Percentiles rank a stretch among this genome's conserved stretches.
These are phyloP conservation scores for Apophysomyces elegans DNA, from an alignment of 371 early-diverging fungal species.

Conservation along the genomic window DNA sequence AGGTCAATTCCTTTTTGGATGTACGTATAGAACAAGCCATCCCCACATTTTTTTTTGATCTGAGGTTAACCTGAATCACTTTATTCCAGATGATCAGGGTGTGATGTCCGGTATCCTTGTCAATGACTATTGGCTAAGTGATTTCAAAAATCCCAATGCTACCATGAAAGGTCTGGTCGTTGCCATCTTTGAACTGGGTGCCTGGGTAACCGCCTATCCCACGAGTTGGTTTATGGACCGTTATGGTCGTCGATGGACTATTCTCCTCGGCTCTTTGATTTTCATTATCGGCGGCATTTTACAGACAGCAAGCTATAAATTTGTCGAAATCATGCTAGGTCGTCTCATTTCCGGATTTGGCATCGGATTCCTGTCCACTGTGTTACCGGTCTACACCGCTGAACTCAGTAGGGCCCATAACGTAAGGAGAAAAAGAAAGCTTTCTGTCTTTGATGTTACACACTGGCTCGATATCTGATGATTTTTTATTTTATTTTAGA, in stretches of 20 bases:
- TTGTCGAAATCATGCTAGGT: constrained; percentile 42
- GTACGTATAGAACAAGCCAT: constrained; percentile 26
- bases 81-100: constrained; percentile 38
- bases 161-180: constrained; percentile 45
- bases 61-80: background rate
- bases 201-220: constrained; percentile 40
- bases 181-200: constrained; percentile 49
- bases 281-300: constrained; percentile 54
- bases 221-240: constrained; percentile 45
- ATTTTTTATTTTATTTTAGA: constrained; percentile 12
- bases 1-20: constrained; percentile 49
- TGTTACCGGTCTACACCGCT: constrained; percentile 53
- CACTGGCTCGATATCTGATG: no score
- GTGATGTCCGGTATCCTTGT: constrained; percentile 46
- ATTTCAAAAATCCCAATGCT: constrained; percentile 34
- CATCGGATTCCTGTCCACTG: constrained; percentile 50
- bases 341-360: constrained; percentile 56
- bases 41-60: background rate
- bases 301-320: constrained; percentile 34
- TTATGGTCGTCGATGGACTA: constrained; percentile 51
- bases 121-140: constrained; percentile 36
- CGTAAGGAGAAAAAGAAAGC: constrained; percentile 20
- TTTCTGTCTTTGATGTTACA: no score
- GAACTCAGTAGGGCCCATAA: constrained; percentile 54
- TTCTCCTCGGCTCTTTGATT: constrained; percentile 48